phyloP scores from a whole-genome alignment of 2,329 filamentous ascomycete species.

The Trichoderma koningiopsis region DNA sequence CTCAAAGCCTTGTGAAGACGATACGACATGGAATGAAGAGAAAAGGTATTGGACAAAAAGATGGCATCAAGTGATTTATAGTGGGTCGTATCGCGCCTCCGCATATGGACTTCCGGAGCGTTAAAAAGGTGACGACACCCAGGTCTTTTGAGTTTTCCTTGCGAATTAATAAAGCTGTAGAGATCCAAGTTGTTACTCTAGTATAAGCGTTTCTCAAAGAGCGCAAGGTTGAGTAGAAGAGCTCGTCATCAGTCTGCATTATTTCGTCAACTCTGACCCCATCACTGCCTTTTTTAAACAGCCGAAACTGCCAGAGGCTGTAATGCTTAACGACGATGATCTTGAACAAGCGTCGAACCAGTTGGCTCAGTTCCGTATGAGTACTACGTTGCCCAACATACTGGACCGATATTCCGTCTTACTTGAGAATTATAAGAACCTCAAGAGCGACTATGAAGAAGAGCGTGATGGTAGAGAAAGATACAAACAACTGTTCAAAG shows the following conservation, averaged over 20 bases:
- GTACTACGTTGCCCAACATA: conserved; percentile 35
- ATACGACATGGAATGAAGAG: not conserved
- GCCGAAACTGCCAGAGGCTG: not conserved
- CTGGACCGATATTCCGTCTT: conserved; percentile 42
- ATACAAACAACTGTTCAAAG: conserved; percentile 56
- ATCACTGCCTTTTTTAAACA: not conserved
- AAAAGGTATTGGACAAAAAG: not conserved
- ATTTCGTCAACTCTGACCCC: not conserved
- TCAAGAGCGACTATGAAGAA: conserved; percentile 61
- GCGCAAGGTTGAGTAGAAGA: not conserved
- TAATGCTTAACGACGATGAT: conserved; percentile 35
- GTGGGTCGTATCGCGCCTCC: not conserved
- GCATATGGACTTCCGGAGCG: not conserved
- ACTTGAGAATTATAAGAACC: conserved; percentile 55
- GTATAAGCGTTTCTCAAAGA: not conserved
- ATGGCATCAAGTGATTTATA: not conserved
- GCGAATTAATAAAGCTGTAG: not conserved
- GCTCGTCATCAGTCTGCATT: not conserved
- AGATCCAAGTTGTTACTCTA: not conserved
- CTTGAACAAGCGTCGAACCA: conserved; percentile 33
- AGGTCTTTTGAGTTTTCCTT: not conserved
- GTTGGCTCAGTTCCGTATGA: conserved; percentile 38
- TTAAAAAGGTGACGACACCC: not conserved
- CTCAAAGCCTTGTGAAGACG: not conserved
- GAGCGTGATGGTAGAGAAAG: conserved; percentile 55